Conservation (phyloP, 1,284 basidiomycete species). For the Fomitiporia mediterranea region DNA sequence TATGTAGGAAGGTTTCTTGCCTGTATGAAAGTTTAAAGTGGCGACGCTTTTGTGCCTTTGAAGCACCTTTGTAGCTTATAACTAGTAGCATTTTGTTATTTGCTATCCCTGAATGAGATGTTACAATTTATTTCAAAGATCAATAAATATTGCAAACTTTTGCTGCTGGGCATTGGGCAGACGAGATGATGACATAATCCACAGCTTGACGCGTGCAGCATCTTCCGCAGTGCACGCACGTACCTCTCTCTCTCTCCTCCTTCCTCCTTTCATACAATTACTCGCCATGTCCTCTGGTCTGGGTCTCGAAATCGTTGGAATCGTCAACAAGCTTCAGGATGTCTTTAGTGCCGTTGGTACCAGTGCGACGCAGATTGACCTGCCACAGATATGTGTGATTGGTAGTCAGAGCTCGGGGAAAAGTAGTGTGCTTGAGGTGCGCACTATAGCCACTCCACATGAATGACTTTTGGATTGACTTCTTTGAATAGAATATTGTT, state of each 20-base stretch:
- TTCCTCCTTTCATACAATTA: constrained; percentile 10
- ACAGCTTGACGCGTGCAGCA: constrained; percentile 4
- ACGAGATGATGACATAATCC: background rate
- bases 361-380: constrained; percentile 70
- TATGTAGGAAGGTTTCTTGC: background rate
- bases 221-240: constrained; percentile 4
- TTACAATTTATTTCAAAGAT: background rate
- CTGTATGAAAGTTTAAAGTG: background rate
- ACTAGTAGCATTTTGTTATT: background rate
- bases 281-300: too few relatives aligned
- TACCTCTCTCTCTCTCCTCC: background rate
- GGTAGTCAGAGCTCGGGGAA: constrained; percentile 86
- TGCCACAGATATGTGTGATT: constrained; percentile 83
- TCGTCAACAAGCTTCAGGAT: constrained; percentile 83
- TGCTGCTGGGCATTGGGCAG: constrained; percentile 10
- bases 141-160: too few relatives aligned
- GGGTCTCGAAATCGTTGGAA: constrained; percentile 70
- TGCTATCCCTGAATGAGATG: background rate
- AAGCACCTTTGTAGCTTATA: background rate
- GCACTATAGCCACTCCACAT: constrained; percentile 21
- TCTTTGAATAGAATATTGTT: constrained; percentile 77
- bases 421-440: constrained; percentile 81
- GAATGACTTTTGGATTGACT: background rate
- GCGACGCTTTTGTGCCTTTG: background rate
- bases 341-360: constrained; percentile 80